A percentile compares a stretch with the other conserved stretches of the same genome.
Conservation (phyloP, 2,329 filamentous ascomycete genomes). For the Stemphylium beticola region DNA sequence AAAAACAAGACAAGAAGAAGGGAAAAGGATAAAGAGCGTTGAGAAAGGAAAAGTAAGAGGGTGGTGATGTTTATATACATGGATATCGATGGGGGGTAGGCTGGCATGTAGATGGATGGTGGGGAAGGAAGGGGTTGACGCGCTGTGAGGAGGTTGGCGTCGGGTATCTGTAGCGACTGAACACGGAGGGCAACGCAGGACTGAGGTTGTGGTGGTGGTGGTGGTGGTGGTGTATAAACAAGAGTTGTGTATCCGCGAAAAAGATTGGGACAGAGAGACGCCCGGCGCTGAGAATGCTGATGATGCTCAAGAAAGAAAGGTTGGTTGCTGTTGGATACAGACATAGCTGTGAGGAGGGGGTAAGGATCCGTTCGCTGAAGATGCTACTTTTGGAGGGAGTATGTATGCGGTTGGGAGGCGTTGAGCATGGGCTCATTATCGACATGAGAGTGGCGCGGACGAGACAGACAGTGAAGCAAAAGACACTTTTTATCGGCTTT, state of each 20-base stretch:
- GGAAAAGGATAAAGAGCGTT: conserved; percentile 4
- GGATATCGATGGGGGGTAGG: background rate
- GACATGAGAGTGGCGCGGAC: conserved; percentile 2
- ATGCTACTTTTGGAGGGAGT: conserved; percentile 24
- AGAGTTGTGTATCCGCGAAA: background rate
- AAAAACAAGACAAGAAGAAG: conserved; percentile 3
- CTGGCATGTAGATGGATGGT: background rate
- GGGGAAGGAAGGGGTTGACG: conserved; percentile 4
- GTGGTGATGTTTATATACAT: conserved; percentile 6
- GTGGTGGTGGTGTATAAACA: background rate
- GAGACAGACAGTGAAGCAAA: background rate
- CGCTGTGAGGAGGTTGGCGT: conserved; percentile 24
- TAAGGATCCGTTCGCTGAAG: conserved; percentile 25
- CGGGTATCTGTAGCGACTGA: conserved; percentile 49
- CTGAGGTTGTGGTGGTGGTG: background rate
- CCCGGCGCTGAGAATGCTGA: conserved; percentile 39
- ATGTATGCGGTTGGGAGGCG: conserved; percentile 15
- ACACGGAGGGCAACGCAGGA: conserved; percentile 26
- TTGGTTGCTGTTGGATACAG: conserved; percentile 24
- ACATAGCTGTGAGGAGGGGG: background rate
- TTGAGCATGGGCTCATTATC: conserved; percentile 14
- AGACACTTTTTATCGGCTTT: conserved; percentile 33
- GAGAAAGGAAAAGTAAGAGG: conserved; percentile 3
- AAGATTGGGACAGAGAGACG: conserved; percentile 18
- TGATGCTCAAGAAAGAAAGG: conserved; percentile 31